Base-by-base conservation (phyloP, 2,329 filamentous ascomycete species). In the Fusarium nurragi region DNA sequence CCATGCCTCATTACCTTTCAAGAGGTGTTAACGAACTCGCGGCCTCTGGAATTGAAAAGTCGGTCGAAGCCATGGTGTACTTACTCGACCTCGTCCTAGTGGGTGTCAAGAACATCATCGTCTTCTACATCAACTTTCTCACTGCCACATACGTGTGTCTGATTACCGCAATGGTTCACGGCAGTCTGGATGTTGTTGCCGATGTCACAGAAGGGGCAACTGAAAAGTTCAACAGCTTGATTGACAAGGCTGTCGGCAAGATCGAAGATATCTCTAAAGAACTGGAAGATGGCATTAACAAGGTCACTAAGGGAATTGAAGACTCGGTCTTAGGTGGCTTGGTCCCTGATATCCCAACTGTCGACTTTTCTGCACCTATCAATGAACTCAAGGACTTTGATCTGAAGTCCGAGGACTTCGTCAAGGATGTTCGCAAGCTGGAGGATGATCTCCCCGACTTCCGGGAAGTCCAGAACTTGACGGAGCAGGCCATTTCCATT, bases 1-100 rank as follows among this genome's bases (percentile, higher is more conserved):
- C 95, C 34, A 97, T 98, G 93, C 95, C 95, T 55, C 91, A 97
- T 78, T 98, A 97, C 79, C 89, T 98, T 75, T 91, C 94, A 3
- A 82, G 86, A 48, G 95, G 95, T 52, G 89, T 97, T 75, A 99
- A 99, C 78, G 86, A 92, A 58, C 80, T 98, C 69, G 90, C 92
- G 9, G 92, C 93, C 28, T 84, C 84, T 44, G 90, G 92, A 54
- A 89, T 98, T 68, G 92, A 94, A 69, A 88, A 90, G 70, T 88
- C 93, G 10, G 88, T 98, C 66, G 85, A 88, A 63, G 94, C 88
- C 45, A 85, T 98, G 76, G 91, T 95, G 77, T 83, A 87, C 38
- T 88, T 95, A 79, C 84, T 98, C 47, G 83, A 89, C 61, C 83
- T 98, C 74, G 88, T 90, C 60, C 82, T 98, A 65, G 94, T 90